Percentiles rank a stretch among this genome's conserved stretches.
Evolutionary conservation across 345 rosid species (phyloP).

Genomic region (Eucalyptus sp.): DNA sequence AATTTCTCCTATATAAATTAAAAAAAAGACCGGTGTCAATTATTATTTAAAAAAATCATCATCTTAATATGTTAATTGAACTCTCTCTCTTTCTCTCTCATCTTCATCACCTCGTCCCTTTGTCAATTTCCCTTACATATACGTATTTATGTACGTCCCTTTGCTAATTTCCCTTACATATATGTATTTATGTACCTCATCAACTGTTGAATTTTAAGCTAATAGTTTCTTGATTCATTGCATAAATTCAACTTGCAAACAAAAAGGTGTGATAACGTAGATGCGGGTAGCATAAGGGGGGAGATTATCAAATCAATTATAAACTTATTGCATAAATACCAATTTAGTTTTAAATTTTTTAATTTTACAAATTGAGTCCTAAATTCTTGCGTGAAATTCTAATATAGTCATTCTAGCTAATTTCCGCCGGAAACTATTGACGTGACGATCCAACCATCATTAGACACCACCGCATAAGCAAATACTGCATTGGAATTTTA

Average conservation of each 20-base stretch:
- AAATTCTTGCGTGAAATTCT: background rate
- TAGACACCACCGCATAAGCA: background rate
- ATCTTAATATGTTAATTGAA: background rate
- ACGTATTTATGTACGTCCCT: background rate
- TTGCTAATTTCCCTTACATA: background rate
- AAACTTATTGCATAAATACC: accelerated
- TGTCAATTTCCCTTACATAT: background rate
- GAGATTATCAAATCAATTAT: background rate
- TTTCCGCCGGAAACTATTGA: background rate
- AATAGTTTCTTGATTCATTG: background rate
- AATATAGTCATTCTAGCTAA: accelerated
- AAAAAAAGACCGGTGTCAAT: background rate
- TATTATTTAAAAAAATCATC: background rate
- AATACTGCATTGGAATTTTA: background rate
- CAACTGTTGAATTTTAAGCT: background rate
- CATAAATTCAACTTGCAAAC: background rate
- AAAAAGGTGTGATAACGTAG: background rate
- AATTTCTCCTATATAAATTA: background rate
- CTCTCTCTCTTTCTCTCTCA: background rate
- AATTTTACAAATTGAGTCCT: background rate
- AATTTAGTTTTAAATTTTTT: accelerated
- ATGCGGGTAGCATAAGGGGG: accelerated
- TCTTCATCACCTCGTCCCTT: background rate
- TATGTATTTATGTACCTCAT: background rate
- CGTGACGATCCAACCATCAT: accelerated